A percentile compares a stretch with the other conserved stretches of the same genome.
These are phyloP conservation scores for Tephrocybe sp. DNA, from an alignment of 768 basidiomycete genomes.

Conservation along the genomic window DNA sequence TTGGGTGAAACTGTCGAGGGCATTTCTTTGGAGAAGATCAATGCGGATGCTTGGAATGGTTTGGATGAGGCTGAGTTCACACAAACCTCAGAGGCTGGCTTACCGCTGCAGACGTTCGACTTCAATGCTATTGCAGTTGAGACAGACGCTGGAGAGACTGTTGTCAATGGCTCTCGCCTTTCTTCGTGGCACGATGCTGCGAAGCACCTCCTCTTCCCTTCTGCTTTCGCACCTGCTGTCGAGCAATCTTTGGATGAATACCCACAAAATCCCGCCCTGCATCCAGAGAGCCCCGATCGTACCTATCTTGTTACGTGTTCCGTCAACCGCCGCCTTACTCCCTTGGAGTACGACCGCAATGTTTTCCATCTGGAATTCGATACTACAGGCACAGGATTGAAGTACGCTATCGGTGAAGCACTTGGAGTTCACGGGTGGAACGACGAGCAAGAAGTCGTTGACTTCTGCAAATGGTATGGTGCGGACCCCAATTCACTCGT, in stretches of 20 bases:
- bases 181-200: constrained; percentile 84
- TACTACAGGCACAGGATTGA: constrained; percentile 86
- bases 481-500: constrained; percentile 77
- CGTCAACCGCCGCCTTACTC: constrained; percentile 93
- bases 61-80: constrained; percentile 56
- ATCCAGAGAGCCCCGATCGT: constrained; percentile 84
- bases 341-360: constrained; percentile 94
- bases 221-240: constrained; percentile 61
- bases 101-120: constrained; percentile 52
- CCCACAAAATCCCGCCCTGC: constrained; percentile 65
- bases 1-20: constrained; percentile 46
- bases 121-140: constrained; percentile 76
- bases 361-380: constrained; percentile 99
- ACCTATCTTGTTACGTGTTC: constrained; percentile 93
- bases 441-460: constrained; percentile 79
- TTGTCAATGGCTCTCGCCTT: constrained; percentile 58
- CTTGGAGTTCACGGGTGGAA: constrained; percentile 99
- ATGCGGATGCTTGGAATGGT: constrained; percentile 60
- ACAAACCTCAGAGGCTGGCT: constrained; percentile 16
- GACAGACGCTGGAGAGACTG: constrained; percentile 49
- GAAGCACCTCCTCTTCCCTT: constrained; percentile 85
- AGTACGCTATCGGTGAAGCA: constrained; percentile 95
- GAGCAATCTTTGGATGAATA: constrained; percentile 38
- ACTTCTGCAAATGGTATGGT: constrained; percentile 93
- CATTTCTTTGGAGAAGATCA: constrained; percentile 50